phyloP scores from a whole-genome alignment of 2,329 filamentous ascomycete species.

The Cladophialophora carrionii region DNA sequence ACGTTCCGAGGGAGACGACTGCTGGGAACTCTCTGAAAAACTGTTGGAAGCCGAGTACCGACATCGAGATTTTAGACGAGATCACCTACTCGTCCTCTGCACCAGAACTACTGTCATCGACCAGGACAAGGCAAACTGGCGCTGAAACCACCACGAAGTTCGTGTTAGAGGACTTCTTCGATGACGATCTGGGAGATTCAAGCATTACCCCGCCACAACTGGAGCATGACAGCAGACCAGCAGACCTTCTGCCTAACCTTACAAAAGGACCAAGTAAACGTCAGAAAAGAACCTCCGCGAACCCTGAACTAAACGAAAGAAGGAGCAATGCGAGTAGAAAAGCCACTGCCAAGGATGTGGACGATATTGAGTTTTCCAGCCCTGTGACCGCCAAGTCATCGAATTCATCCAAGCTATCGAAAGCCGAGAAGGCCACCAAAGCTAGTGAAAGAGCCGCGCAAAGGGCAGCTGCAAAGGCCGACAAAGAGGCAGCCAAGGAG shows the following conservation, averaged over 20 bases:
- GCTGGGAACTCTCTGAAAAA: neutral
- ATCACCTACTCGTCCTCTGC: conserved; percentile 51
- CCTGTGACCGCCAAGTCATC: conserved; percentile 42
- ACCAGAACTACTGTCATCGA: conserved; percentile 36
- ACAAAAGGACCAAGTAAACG: conserved; percentile 28
- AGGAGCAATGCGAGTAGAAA: conserved; percentile 28
- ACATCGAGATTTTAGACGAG: conserved; percentile 42
- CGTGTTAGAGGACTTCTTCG: conserved; percentile 44
- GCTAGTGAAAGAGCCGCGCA: conserved; percentile 50
- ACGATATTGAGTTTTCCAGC: conserved; percentile 44
- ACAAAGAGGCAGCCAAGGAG: conserved; percentile 60
- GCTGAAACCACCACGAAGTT: neutral
- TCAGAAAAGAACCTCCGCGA: conserved; percentile 11
- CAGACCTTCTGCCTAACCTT: conserved; percentile 47
- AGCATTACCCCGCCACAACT: conserved; percentile 32
- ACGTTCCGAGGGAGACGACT: neutral
- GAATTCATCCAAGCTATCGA: conserved; percentile 20
- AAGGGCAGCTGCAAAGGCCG: conserved; percentile 50
- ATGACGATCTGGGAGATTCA: conserved; percentile 42
- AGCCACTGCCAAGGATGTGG: conserved; percentile 11
- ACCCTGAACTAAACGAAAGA: conserved; percentile 17
- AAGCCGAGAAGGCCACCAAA: conserved; percentile 12
- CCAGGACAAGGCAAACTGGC: conserved; percentile 5
- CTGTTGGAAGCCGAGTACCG: neutral
- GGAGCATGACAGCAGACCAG: conserved; percentile 47